Evolutionary conservation across 1,139 yeast species (phyloP), one percentile per base, ranked within the genome.

Genomic region (Saccharomyces hybrid): DNA sequence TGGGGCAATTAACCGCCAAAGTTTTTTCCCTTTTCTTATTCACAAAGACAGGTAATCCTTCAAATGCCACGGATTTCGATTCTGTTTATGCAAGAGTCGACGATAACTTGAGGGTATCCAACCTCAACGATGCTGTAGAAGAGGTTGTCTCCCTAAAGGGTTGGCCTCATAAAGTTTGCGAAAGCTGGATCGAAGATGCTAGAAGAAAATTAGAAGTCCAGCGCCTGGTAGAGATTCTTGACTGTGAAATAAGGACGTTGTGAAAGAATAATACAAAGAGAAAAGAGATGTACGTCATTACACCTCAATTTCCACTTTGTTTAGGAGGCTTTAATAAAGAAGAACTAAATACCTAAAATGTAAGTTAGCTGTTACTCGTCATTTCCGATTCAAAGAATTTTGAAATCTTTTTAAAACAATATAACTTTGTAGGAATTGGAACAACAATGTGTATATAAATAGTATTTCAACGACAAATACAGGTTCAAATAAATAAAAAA

Each of bases 141-240:
- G 97, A 91, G 72, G 95, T 87, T 54, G 85, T 96, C 59, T 80
- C 82, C 61, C 80, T 95, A 71, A 87, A 88, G 72, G 99, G 99
- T 44, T 89, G 96, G 96, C 82, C 96, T 47, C 85, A 95, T 77
- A 81, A 81, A 66, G 78, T 93, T 63, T 95, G 97, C 46, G 82
- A 83, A 62, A 97, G 89, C 70, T 93, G 98, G 98, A 82, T 95
- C 46, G 73, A 75, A 47, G 95, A 88, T 70, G 91, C 95, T 50
- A 84, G 97, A 76, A 85, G 84, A 75, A 84, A 96, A 69, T 77
- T 90, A 62, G 98, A 91, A 74, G 81, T 87, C 50, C 95, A 90
- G 72, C 85, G 90, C 64, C 76, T 91, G 67, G 78, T 89, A 54
- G 82, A 79, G 58, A 65, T 73, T 53, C 64, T 75, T 52, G 76